These are phyloP conservation scores for Silene uniflora DNA, from an alignment of 148 eudicot genomes.

Conservation along the genomic window DNA sequence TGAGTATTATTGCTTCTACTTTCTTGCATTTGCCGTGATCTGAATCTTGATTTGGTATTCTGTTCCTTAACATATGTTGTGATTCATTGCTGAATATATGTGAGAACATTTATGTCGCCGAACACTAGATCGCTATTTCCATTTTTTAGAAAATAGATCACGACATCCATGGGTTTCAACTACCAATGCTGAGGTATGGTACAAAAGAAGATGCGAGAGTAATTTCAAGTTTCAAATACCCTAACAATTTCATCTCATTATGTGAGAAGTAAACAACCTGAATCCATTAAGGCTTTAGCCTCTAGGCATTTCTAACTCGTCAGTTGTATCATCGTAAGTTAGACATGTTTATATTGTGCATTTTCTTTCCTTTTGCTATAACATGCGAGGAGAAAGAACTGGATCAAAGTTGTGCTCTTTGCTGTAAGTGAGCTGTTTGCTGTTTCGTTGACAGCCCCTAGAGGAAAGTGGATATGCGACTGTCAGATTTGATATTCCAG, in stretches of 20 bases:
- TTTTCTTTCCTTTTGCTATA: too few relatives aligned
- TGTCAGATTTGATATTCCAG: slow-evolving; percentile 59
- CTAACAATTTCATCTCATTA: too few relatives aligned
- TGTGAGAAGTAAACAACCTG: background rate
- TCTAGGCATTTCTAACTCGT: background rate
- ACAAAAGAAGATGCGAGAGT: background rate
- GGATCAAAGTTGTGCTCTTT: background rate
- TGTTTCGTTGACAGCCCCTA: slow-evolving; percentile 44
- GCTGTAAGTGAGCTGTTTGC: background rate
- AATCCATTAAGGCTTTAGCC: background rate
- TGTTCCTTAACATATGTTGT: background rate
- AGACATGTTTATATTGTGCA: background rate
- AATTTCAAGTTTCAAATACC: background rate
- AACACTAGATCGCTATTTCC: background rate
- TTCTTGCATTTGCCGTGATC: background rate
- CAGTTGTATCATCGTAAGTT: background rate
- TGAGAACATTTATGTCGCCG: background rate
- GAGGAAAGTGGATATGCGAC: slow-evolving; percentile 52
- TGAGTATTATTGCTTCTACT: background rate
- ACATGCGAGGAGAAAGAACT: background rate
- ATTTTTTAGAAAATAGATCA: background rate
- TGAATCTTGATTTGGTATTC: background rate
- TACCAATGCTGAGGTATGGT: background rate
- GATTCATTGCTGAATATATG: background rate
- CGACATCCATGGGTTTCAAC: background rate